Conservation (phyloP, 495 filamentous ascomycete species). For the Hyaloscypha hepaticicola region DNA sequence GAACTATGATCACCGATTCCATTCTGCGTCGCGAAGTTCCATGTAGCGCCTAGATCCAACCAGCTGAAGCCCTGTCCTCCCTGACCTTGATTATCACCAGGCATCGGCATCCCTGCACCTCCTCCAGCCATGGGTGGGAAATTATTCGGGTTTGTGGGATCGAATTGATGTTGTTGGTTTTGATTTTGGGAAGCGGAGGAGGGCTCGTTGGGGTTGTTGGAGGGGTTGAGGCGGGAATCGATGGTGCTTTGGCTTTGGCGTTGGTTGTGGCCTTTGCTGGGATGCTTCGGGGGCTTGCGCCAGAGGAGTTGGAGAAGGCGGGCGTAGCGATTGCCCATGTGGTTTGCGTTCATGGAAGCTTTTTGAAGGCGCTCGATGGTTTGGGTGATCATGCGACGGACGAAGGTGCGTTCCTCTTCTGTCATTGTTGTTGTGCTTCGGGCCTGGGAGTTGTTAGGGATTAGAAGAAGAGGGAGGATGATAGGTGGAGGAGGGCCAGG, state of each 20-base stretch:
- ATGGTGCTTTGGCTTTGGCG: not conserved
- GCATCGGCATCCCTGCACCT: too few species aligned
- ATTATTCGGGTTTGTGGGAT: not conserved
- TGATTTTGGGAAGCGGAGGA: slow-evolving; percentile 5
- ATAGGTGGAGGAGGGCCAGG: not conserved
- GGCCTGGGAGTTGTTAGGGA: slow-evolving; percentile 17
- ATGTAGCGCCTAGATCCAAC: slow-evolving; percentile 32
- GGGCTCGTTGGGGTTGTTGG: not conserved
- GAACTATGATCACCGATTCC: slow-evolving; percentile 6
- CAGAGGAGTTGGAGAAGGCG: slow-evolving; percentile 31
- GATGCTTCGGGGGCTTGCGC: slow-evolving; percentile 27
- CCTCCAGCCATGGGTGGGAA: too few species aligned
- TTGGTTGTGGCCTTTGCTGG: not conserved
- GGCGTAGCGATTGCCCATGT: slow-evolving; percentile 32
- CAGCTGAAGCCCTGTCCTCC: slow-evolving; percentile 26
- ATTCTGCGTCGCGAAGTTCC: slow-evolving; percentile 34
- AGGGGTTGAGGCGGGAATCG: not conserved
- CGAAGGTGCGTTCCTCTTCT: slow-evolving; percentile 30
- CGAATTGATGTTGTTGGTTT: not conserved
- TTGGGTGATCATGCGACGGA: slow-evolving; percentile 29
- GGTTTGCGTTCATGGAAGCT: slow-evolving; percentile 27
- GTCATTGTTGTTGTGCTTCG: slow-evolving; percentile 33
- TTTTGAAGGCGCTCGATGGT: slow-evolving; percentile 31
- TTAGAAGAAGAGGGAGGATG: not conserved
- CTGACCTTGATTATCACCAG: not conserved